Evolutionary conservation across 2,329 filamentous ascomycete species (phyloP).

Genomic region (Colletotrichum eremochloae): DNA sequence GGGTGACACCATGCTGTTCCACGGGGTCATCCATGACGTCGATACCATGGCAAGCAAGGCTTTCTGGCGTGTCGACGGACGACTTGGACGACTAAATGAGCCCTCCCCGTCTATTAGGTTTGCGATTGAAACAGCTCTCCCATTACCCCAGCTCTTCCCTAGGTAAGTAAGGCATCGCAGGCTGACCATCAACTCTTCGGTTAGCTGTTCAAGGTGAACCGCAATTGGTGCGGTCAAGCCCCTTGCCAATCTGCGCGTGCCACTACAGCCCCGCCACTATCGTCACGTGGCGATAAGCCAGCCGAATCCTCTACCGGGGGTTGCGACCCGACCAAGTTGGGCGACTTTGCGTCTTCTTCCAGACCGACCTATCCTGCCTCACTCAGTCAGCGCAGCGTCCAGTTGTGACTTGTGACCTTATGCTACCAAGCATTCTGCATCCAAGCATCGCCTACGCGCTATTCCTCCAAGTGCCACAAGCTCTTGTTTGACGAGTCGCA

Average conservation of each 20-base stretch:
- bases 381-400: conserved; percentile 12
- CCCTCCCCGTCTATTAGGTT: conserved; percentile 15
- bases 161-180: neutral
- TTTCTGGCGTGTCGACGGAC: too few relatives aligned
- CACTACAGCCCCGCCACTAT: conserved; percentile 5
- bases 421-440: conserved; percentile 24
- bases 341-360: conserved; percentile 17
- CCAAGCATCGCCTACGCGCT: conserved; percentile 28
- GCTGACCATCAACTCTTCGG: conserved; percentile 2
- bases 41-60: neutral
- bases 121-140: conserved; percentile 28
- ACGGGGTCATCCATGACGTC: neutral
- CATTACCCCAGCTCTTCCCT: conserved; percentile 1
- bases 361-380: conserved; percentile 14
- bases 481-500: conserved; percentile 31
- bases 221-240: neutral
- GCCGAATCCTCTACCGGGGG: neutral
- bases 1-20: neutral
- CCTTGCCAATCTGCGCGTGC: neutral
- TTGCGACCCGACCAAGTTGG: conserved; percentile 38
- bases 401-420: conserved; percentile 25
- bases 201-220: neutral
- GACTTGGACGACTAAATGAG: neutral
- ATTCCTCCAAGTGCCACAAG: conserved; percentile 29
- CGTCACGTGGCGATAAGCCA: conserved; percentile 35